Percentiles rank a stretch among this genome's conserved stretches.
Conservation (phyloP, 2,329 filamentous ascomycete genomes). For the Dothistroma septosporum region DNA sequence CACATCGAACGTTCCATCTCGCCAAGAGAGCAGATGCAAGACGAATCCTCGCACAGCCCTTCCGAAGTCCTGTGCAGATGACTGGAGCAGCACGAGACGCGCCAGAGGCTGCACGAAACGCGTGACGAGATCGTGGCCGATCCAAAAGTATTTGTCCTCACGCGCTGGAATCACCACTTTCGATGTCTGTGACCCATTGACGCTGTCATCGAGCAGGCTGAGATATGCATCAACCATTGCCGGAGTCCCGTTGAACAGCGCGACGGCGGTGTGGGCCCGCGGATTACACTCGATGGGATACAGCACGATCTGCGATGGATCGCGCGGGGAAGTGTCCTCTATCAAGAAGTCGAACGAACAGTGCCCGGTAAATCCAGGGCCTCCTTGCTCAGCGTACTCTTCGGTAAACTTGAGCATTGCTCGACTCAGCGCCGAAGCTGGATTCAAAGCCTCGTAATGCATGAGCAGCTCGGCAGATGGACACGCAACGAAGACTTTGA, state of each 20-base stretch:
- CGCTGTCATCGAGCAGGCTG: slow-evolving; percentile 36
- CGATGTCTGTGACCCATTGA: slow-evolving; percentile 22
- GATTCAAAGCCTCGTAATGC: slow-evolving; percentile 60
- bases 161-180: slow-evolving; percentile 20
- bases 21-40: slow-evolving; percentile 45
- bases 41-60: slow-evolving; percentile 34
- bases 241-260: slow-evolving; percentile 51
- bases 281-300: slow-evolving; percentile 71
- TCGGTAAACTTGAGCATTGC: slow-evolving; percentile 64
- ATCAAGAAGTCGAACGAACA: slow-evolving; percentile 69
- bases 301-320: slow-evolving; percentile 38
- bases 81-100: slow-evolving; percentile 33
- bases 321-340: slow-evolving; percentile 35
- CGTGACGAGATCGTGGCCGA: slow-evolving; percentile 61
- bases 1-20: slow-evolving; percentile 47
- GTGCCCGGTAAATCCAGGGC: slow-evolving; percentile 60
- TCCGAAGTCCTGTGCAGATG: slow-evolving; percentile 26
- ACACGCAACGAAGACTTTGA: slow-evolving; percentile 65
- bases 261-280: slow-evolving; percentile 62
- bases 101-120: slow-evolving; percentile 49
- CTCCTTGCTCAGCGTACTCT: slow-evolving; percentile 51
- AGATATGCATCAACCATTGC: slow-evolving; percentile 53
- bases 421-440: slow-evolving; percentile 50
- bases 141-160: slow-evolving; percentile 54
- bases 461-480: slow-evolving; percentile 60